Evolutionary conservation across 164 flowering plant genomes (phyloP), one percentile per base, ranked within the genome.

Genomic region (Houttuynia cordata): DNA sequence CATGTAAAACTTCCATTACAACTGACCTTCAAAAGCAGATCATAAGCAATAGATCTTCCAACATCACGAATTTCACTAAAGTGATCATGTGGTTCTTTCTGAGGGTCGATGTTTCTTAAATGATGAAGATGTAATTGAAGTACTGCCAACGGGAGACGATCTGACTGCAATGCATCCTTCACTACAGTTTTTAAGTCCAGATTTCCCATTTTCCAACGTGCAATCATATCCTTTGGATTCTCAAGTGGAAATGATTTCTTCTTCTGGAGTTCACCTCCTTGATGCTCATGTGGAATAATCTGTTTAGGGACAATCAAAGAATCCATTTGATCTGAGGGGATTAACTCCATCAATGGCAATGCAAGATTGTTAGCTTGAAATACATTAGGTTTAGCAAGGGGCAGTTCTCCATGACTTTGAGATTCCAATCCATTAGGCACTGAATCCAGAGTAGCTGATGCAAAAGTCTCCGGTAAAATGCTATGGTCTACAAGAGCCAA

Each of bases 1-100:
- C 22, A 14, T 22, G 7, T 41, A 55, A 56, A 51, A 42, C 51
- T 60, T 34, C 34, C 71, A 18, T 14, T 60, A 56, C 57, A 68
- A 60, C 58, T 23, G 78, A 94, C 99, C 96, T 94, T 88, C 59
- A 91, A 64, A 72, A 94, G 84, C 24, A 94, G 75, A 53, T 94
- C 97, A 81, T 94, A 94, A 68, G 96, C 88, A 73, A 94, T 86
- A 61, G 93, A 84, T 73, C 93, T 88, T 69, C 97, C 99, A 74
- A 85, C 79, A 59, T 81, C 85, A 67, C 87, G 86, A 71, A 94
- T 87, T 86, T 88, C 93, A 65, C 64, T 70, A 59, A 94, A 94
- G 37, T 85, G 77, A 74, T 94, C 99, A 66, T 67, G 79, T 68
- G 81, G 74, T 66, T 80, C 91, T 69, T 76, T 69, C 13, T 79